A percentile compares a stretch with the other conserved stretches of the same genome.
Conservation (phyloP, 768 basidiomycete genomes). For the Amanita molliuscula region DNA sequence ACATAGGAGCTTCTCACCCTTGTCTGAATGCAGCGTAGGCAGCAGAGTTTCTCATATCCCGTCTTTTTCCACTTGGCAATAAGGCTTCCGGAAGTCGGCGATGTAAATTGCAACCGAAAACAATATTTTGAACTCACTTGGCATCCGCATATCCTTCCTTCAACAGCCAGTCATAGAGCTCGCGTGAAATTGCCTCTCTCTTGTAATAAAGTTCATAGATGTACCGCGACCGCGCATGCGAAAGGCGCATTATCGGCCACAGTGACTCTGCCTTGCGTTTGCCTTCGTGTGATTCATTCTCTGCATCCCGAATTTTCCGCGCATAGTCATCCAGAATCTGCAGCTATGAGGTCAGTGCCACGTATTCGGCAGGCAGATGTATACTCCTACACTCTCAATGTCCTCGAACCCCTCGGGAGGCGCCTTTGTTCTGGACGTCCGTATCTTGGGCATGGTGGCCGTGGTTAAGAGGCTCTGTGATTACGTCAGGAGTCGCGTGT, state of each 20-base stretch:
- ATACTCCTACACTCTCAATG: slow-evolving; percentile 57
- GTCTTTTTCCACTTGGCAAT: slow-evolving; percentile 99
- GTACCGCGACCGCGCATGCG: slow-evolving; percentile 91
- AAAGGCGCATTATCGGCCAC: slow-evolving; percentile 98
- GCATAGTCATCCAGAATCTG: slow-evolving; percentile 97
- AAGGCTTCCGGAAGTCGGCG: slow-evolving; percentile 39
- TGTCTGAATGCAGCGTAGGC: slow-evolving; percentile 93
- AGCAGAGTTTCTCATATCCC: slow-evolving; percentile 98
- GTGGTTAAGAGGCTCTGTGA: too few relatives aligned
- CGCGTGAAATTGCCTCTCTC: slow-evolving; percentile 86
- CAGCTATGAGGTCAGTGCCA: slow-evolving; percentile 3
- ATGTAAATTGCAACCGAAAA: neutral
- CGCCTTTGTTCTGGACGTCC: slow-evolving; percentile 83
- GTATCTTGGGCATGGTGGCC: slow-evolving; percentile 82
- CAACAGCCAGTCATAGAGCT: slow-evolving; percentile 95
- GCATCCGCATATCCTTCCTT: slow-evolving; percentile 96
- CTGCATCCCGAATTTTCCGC: slow-evolving; percentile 98
- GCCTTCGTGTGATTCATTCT: slow-evolving; percentile 97
- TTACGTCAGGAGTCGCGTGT: neutral
- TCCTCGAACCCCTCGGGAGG: slow-evolving; percentile 97
- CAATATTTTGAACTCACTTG: slow-evolving; percentile 47
- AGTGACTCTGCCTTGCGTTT: slow-evolving; percentile 89
- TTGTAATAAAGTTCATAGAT: slow-evolving; percentile 99
- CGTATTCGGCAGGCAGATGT: neutral
- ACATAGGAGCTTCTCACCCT: slow-evolving; percentile 37